Evolutionary conservation across 352 stramenopile species (phyloP).

Genomic region (Globisporangium takayamanum): DNA sequence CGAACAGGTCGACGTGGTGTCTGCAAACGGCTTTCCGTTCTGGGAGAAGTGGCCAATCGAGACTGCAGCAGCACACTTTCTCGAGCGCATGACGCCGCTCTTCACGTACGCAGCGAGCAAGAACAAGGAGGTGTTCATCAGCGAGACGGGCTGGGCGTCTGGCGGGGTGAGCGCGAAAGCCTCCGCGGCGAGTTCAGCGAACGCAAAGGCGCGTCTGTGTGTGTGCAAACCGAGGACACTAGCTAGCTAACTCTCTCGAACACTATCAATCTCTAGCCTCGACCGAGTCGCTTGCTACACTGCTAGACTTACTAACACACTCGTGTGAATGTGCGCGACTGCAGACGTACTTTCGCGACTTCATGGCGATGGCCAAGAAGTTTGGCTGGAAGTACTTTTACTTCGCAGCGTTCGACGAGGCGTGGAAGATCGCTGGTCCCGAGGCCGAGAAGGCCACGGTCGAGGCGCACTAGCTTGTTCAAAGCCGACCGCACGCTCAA

Average conservation of each 20-base stretch:
- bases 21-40: slow-evolving; percentile 61
- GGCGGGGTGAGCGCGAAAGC: slow-evolving; percentile 27
- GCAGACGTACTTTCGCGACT: slow-evolving; percentile 49
- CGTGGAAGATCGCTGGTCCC: slow-evolving; percentile 42
- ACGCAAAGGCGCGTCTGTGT: slow-evolving; percentile 15
- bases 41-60: slow-evolving; percentile 43
- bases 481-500: slow-evolving; percentile 41
- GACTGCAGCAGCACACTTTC: slow-evolving; percentile 30
- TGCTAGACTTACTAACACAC: no score
- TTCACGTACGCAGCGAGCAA: slow-evolving; percentile 18
- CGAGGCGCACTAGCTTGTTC: slow-evolving; percentile 67
- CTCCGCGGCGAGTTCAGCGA: slow-evolving; percentile 29
- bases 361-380: slow-evolving; percentile 29
- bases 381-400: slow-evolving; percentile 59
- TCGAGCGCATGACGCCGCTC: slow-evolving; percentile 30
- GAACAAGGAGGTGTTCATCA: slow-evolving; percentile 50
- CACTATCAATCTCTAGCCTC: no score
- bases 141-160: slow-evolving; percentile 65
- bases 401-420: slow-evolving; percentile 58
- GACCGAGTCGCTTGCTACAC: no score
- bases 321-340: no score
- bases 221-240: no score
- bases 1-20: slow-evolving; percentile 33
- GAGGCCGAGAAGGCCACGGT: slow-evolving; percentile 47
- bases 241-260: no score